Evolutionary conservation across 257 asterid species (phyloP).

Genomic region (Penstemon davidsonii): DNA sequence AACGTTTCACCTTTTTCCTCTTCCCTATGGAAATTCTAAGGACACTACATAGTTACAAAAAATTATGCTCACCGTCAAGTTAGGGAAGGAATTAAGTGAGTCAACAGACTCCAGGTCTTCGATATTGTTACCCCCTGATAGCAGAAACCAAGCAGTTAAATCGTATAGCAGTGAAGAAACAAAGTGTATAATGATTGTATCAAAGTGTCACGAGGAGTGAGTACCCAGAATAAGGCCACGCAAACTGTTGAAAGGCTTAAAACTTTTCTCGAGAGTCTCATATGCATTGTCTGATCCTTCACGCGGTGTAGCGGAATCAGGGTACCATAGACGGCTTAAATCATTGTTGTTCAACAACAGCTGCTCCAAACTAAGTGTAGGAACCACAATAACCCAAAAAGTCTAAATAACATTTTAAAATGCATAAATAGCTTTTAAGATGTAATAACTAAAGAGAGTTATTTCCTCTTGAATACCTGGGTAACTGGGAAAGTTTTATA

Average conservation of each 20-base stretch:
- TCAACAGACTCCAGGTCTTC: constrained; percentile 70
- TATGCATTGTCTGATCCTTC: constrained; percentile 31
- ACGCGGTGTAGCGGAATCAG: constrained; percentile 40
- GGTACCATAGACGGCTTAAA: constrained; percentile 58
- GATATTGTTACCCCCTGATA: constrained; percentile 76
- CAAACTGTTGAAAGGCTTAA: constrained; percentile 63
- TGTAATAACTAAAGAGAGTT: constrained; percentile 5
- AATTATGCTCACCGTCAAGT: constrained; percentile 63
- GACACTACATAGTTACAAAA: constrained; percentile 1
- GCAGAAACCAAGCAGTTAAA: constrained; percentile 29
- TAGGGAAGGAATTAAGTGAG: constrained; percentile 76
- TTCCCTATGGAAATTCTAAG: constrained; percentile 4
- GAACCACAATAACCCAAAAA: constrained; percentile 25
- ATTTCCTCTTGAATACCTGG: constrained; percentile 48
- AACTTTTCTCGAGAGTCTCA: constrained; percentile 40
- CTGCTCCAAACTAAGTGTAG: constrained; percentile 77
- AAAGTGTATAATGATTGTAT: constrained; percentile 17
- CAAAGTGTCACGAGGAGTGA: neutral
- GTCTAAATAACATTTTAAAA: constrained; percentile 18
- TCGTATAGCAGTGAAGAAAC: constrained; percentile 22
- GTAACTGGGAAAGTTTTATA: constrained; percentile 63
- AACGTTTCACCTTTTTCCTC: neutral
- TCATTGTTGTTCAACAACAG: constrained; percentile 77
- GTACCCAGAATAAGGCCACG: constrained; percentile 80
- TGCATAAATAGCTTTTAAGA: constrained; percentile 17